These are phyloP conservation scores for Pythium rhizo-oryzae DNA, from an alignment of 352 stramenopile genomes.

Conservation along the genomic window DNA sequence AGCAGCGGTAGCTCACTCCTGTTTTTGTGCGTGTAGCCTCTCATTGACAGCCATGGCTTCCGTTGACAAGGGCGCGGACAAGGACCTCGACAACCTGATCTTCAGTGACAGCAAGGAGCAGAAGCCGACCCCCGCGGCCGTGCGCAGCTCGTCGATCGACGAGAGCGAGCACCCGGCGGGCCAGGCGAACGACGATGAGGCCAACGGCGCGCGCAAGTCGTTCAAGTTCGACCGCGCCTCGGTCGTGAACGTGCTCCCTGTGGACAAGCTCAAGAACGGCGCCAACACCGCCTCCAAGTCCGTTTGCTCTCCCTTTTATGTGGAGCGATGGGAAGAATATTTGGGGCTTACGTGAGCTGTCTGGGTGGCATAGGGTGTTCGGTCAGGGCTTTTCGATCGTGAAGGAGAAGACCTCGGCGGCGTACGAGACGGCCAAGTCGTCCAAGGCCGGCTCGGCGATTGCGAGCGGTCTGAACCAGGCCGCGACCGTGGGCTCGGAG, in stretches of 20 bases:
- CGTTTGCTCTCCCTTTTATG: conserved; percentile 22
- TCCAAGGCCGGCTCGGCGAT: conserved; percentile 77
- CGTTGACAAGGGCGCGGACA: conserved; percentile 64
- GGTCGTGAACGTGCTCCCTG: conserved; percentile 75
- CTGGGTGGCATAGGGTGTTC: conserved; percentile 50
- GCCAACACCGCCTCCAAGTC: conserved; percentile 78
- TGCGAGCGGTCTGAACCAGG: conserved; percentile 61
- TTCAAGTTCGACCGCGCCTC: conserved; percentile 56
- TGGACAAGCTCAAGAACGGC: conserved; percentile 91
- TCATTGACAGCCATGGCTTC: conserved; percentile 10
- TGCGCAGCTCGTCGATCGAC: conserved; percentile 42
- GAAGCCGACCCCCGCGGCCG: conserved; percentile 1
- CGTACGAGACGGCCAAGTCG: conserved; percentile 74
- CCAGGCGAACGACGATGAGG: conserved; percentile 44
- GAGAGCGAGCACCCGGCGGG: conserved; percentile 33
- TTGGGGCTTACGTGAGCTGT: background rate
- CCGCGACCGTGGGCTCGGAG: conserved; percentile 65
- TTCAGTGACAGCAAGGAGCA: conserved; percentile 77
- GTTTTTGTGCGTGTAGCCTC: background rate
- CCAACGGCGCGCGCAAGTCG: conserved; percentile 28
- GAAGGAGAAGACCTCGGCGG: conserved; percentile 74
- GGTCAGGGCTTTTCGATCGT: conserved; percentile 67
- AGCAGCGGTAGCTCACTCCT: no score
- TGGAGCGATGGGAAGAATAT: background rate
- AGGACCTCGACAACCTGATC: conserved; percentile 85